Base-by-base conservation (phyloP, 1,284 basidiomycete species). In the Naganishia albida region DNA sequence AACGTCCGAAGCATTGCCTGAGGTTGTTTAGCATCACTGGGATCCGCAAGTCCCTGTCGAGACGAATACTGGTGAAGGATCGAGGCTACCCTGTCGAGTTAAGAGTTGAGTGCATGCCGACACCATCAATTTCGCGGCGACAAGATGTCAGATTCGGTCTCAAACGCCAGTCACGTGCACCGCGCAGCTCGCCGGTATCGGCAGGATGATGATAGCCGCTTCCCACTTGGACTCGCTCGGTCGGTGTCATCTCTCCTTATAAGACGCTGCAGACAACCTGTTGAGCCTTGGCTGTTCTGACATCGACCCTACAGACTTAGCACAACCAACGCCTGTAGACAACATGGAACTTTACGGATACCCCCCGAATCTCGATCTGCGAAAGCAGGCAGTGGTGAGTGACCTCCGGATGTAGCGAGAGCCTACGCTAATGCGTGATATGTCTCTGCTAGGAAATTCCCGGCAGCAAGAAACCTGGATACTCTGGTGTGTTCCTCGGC, bases 351-450 rank as follows among this genome's bases (percentile, higher is more conserved):
- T 71, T 18, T 43, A 63, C 46, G 66, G 68, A 0, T 74, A 71
- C 52, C 73, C 76, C n/a, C 57, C 44, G 10, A 59, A 71, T 59
- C 38, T 72, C 2, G 69, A 75, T 66, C 63, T 75, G 48, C 66
- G 66, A n/a, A 65, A 66, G 57, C 73, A 75, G 71, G 70, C 74
- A 44, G 69, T 73, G 50, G 76, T 77, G 38, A 59, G 76, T 73
- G 3, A 26, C 39, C 23, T 15, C 25, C 38, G n/a, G 23, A 43
- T 10, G 26, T 12, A 51, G 39, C n/a, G 46, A 42, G 38, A 34
- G 59, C 18, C 16, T 8, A 10, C 16, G 23, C 38, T 25, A 15
- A 28, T 28, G 49, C 18, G 23, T 13, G 28, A 10, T 59, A 38
- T 38, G 16, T 13, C 1, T 26, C 20, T 39, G 51, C 18, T 55